Percentiles rank a stretch among this genome's conserved stretches.
phyloP scores from a whole-genome alignment of 2,329 filamentous ascomycete genomes.

The Balansia obtecta region DNA sequence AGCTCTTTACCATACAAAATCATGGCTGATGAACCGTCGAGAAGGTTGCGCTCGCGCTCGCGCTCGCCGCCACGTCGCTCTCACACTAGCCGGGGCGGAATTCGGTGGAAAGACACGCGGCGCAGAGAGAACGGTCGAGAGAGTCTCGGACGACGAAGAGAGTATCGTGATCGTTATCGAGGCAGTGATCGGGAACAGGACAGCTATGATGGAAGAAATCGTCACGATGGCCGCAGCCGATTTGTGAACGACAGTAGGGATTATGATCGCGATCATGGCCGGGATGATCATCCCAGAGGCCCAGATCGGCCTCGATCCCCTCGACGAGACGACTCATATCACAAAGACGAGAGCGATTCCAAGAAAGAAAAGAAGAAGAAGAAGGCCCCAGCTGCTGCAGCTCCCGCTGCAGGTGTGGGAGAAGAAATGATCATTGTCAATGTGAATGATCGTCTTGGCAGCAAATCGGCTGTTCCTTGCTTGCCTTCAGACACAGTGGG shows the following conservation, averaged over 20 bases:
- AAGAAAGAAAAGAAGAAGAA: conserved; percentile 26
- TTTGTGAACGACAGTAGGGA: conserved; percentile 11
- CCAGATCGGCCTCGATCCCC: conserved; percentile 10
- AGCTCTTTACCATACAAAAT: background rate
- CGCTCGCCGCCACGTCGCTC: conserved; percentile 15
- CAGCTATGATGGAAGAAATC: conserved; percentile 13
- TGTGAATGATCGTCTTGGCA: conserved; percentile 89
- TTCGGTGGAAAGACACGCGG: conserved; percentile 47
- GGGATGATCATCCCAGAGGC: conserved; percentile 6
- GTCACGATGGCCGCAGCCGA: conserved; percentile 18
- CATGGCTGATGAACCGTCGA: conserved; percentile 15
- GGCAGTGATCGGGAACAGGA: conserved; percentile 18
- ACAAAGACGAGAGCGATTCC: conserved; percentile 22
- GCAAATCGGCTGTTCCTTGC: conserved; percentile 89
- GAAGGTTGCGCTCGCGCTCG: conserved; percentile 15
- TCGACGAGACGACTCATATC: conserved; percentile 15
- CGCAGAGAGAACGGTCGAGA: conserved; percentile 29
- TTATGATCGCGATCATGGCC: conserved; percentile 16
- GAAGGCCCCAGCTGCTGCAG: conserved; percentile 13
- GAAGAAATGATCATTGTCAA: conserved; percentile 91
- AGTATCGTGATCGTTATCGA: conserved; percentile 32
- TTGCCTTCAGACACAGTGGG: conserved; percentile 72
- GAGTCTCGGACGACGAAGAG: conserved; percentile 25
- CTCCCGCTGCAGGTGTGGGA: conserved; percentile 19
- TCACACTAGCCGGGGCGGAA: conserved; percentile 28